Evolutionary conservation across 257 asterid species (phyloP).

Genomic region (Fraxinus pennsylvanica): DNA sequence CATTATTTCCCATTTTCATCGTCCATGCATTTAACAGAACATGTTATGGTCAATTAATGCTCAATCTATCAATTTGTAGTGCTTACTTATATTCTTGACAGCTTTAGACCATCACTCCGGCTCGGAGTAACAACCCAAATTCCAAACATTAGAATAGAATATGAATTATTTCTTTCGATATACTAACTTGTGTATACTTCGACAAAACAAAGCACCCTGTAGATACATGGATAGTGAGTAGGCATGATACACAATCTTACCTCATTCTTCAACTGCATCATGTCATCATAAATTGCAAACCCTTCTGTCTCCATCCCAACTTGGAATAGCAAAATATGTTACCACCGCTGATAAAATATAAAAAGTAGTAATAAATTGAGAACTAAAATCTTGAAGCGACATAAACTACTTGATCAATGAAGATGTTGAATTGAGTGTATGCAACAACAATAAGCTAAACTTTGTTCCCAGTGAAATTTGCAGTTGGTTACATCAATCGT

Average conservation of each 20-base stretch:
- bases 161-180: conserved; percentile 6
- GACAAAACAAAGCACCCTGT: conserved; percentile 8
- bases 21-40: not conserved
- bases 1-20: not conserved
- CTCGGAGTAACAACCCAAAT: conserved; percentile 4
- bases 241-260: conserved; percentile 37
- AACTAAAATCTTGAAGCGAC: not conserved
- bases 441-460: not conserved
- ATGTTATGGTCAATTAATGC: not conserved
- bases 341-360: not conserved
- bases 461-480: not conserved
- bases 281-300: conserved; percentile 88
- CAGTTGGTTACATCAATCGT: not conserved
- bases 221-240: conserved; percentile 12
- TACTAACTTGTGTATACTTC: conserved; percentile 8
- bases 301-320: conserved; percentile 93
- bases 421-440: not conserved
- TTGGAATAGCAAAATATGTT: conserved; percentile 34
- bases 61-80: not conserved
- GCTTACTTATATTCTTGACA: not conserved
- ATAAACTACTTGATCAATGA: not conserved
- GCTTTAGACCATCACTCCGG: not conserved
- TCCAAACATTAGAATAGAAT: conserved; percentile 9
- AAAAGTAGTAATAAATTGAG: not conserved
- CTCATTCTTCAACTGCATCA: conserved; percentile 91